Evolutionary conservation across 2,329 filamentous ascomycete genomes (phyloP).

Genomic region (Chrysoporthe cubensis): DNA sequence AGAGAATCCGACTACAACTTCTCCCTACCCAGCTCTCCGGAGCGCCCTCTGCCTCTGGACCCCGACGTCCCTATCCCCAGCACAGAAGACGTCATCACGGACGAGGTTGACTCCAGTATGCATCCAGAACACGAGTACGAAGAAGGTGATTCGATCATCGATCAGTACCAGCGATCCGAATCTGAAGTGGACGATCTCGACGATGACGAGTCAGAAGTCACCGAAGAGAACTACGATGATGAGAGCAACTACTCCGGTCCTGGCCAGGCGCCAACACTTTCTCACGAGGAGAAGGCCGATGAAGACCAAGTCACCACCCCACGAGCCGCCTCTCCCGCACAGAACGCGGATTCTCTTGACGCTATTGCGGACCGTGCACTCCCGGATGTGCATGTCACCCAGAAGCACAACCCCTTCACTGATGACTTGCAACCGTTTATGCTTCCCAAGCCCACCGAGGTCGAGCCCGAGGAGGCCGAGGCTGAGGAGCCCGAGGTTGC

Average conservation of each 20-base stretch:
- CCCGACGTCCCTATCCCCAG: conserved; percentile 91
- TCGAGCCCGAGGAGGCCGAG: conserved; percentile 35
- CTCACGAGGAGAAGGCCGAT: conserved; percentile 34
- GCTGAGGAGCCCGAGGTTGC: conserved; percentile 41
- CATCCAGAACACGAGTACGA: conserved; percentile 49
- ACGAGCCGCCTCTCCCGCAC: conserved; percentile 47
- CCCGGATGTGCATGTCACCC: conserved; percentile 39
- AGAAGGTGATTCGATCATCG: conserved; percentile 70
- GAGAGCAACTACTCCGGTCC: conserved; percentile 62
- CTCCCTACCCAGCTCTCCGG: conserved; percentile 62
- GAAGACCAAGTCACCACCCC: conserved; percentile 59
- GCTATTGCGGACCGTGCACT: conserved; percentile 35
- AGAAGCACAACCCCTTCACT: conserved; percentile 42
- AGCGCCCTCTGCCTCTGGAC: conserved; percentile 68
- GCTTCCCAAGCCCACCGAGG: conserved; percentile 47
- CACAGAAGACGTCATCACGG: conserved; percentile 70
- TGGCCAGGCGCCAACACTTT: conserved; percentile 34
- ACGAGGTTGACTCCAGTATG: conserved; percentile 65
- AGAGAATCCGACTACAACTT: conserved; percentile 66
- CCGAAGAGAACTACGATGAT: conserved; percentile 53
- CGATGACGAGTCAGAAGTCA: conserved; percentile 32
- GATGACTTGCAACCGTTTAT: conserved; percentile 52
- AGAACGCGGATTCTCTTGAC: conserved; percentile 34
- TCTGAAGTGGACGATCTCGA: conserved; percentile 39
- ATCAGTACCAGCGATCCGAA: conserved; percentile 63